Conservation (phyloP, 371 early-diverging fungal genomes). For the Lichtheimia hyalospora region DNA sequence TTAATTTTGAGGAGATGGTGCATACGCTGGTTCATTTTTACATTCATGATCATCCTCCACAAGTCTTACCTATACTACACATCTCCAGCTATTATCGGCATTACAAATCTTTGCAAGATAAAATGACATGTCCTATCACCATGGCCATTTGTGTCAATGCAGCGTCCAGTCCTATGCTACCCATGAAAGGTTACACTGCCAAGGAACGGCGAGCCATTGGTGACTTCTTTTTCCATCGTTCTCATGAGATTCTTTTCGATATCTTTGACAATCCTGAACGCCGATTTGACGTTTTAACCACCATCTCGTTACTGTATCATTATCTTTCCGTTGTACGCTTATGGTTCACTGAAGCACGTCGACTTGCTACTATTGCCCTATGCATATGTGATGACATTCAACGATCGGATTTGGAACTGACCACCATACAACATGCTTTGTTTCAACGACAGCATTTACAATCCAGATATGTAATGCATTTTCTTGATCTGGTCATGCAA, state of each 20-base stretch:
- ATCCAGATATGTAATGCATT: too few relatives aligned
- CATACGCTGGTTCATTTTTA: slow-evolving; percentile 1
- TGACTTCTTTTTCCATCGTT: slow-evolving; percentile 15
- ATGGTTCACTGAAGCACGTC: slow-evolving; percentile 7
- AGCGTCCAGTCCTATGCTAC: not conserved
- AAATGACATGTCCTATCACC: slow-evolving; percentile 10
- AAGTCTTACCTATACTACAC: slow-evolving; percentile 9
- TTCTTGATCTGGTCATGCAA: too few relatives aligned
- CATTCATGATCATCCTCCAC: not conserved
- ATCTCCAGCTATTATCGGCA: slow-evolving; percentile 3
- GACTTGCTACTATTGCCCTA: slow-evolving; percentile 1
- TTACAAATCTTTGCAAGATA: slow-evolving; percentile 9
- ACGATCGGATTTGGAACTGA: too few relatives aligned
- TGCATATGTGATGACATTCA: slow-evolving; percentile 1
- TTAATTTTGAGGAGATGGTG: not conserved
- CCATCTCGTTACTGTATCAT: not conserved
- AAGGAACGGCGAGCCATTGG: slow-evolving; percentile 12
- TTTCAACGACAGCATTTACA: too few relatives aligned
- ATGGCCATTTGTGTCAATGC: slow-evolving; percentile 14
- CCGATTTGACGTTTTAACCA: slow-evolving; percentile 11
- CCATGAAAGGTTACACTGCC: not conserved
- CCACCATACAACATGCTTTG: too few relatives aligned
- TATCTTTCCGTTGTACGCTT: not conserved
- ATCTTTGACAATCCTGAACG: slow-evolving; percentile 21
- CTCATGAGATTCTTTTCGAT: slow-evolving; percentile 10